Conservation (phyloP, 1,139 yeast species). For the Debaryomyces fabryi region DNA sequence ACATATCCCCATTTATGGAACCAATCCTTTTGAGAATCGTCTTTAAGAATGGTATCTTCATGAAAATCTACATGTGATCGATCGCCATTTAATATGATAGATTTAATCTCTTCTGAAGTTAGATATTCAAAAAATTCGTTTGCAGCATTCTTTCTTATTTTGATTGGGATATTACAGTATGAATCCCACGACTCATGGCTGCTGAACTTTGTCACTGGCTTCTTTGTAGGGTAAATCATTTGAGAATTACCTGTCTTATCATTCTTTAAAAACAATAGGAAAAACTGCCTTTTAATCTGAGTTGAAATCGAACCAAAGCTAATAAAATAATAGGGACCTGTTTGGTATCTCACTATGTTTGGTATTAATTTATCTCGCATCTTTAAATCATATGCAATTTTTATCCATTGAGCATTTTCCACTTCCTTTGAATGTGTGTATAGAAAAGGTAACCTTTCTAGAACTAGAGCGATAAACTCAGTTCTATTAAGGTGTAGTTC, state of each 20-base stretch:
- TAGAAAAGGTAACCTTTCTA: conserved; percentile 19
- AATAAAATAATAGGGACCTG: conserved; percentile 16
- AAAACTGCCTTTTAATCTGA: conserved; percentile 19
- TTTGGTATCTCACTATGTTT: conserved; percentile 17
- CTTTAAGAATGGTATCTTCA: not conserved
- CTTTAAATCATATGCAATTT: conserved; percentile 19
- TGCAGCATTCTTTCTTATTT: conserved; percentile 8
- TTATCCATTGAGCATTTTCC: conserved; percentile 19
- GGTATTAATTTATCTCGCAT: conserved; percentile 18
- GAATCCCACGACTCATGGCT: conserved; percentile 1
- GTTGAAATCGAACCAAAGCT: conserved; percentile 20
- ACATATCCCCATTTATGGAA: conserved; percentile 20
- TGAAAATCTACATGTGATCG: conserved; percentile 12
- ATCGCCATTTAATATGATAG: conserved; percentile 14
- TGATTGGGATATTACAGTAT: not conserved
- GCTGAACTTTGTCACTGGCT: not conserved
- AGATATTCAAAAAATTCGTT: conserved; percentile 13
- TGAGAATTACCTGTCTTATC: conserved; percentile 8
- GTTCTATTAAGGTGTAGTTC: conserved; percentile 9
- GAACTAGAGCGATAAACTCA: conserved; percentile 12
- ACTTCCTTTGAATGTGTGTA: conserved; percentile 15
- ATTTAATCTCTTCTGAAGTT: conserved; percentile 15
- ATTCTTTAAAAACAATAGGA: conserved; percentile 9
- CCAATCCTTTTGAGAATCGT: conserved; percentile 16
- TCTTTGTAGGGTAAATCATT: conserved; percentile 3